Conservation (phyloP, 2,329 filamentous ascomycete species). For the Geosmithia putterillii region DNA sequence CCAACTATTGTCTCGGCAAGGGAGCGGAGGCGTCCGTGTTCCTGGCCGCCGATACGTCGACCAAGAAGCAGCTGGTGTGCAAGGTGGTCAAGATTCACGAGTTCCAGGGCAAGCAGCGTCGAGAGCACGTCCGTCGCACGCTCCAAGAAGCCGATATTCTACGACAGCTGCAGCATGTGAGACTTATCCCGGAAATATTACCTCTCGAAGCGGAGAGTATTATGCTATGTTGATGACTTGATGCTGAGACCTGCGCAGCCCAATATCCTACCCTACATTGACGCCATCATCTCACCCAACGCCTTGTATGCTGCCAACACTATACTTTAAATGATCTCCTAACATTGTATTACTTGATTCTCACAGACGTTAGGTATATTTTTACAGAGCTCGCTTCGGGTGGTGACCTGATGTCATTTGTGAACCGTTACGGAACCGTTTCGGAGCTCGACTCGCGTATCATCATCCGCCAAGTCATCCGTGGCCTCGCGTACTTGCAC, state of each 20-base stretch:
- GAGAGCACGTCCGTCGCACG: conserved; percentile 20
- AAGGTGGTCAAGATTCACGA: conserved; percentile 46
- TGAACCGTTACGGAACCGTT: conserved; percentile 21
- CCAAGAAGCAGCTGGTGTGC: conserved; percentile 52
- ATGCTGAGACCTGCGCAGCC: conserved; percentile 22
- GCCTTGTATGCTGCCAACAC: conserved; percentile 25
- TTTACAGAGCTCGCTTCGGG: conserved; percentile 46
- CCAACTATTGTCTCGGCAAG: conserved; percentile 20
- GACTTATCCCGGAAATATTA: conserved; percentile 7
- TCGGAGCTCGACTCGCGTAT: conserved; percentile 28
- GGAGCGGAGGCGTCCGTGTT: conserved; percentile 24
- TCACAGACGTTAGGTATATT: conserved; percentile 27
- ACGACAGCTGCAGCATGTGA: conserved; percentile 39
- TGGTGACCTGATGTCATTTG: conserved; percentile 39
- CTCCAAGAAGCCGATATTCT: conserved; percentile 40
- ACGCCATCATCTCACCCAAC: conserved; percentile 34
- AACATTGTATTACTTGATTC: neutral
- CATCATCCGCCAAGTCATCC: conserved; percentile 34
- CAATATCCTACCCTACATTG: conserved; percentile 38
- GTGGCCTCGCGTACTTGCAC: conserved; percentile 34
- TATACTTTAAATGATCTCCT: neutral
- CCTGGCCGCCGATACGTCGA: conserved; percentile 30
- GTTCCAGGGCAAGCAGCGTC: conserved; percentile 9
- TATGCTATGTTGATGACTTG: neutral
- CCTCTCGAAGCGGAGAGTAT: neutral